Conservation (phyloP, 1,139 yeast species). For the Blastobotrys arbuscula region DNA sequence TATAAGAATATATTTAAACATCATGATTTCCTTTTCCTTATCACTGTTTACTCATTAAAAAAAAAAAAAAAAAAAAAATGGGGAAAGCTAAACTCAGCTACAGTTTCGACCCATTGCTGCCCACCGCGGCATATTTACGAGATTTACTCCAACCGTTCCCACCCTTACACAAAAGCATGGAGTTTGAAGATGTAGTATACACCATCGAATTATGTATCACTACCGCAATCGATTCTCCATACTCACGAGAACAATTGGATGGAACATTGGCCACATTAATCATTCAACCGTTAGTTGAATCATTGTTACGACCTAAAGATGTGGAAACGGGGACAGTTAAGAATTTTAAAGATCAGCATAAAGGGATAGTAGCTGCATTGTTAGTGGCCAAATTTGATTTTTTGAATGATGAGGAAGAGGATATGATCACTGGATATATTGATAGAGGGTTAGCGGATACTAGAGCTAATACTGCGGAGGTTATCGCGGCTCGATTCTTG, state of each 20-base stretch:
- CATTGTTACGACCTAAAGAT: slow-evolving; percentile 16
- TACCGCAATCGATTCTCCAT: slow-evolving; percentile 25
- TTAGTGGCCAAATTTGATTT: slow-evolving; percentile 29
- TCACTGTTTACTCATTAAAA: no score
- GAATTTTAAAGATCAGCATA: slow-evolving; percentile 23
- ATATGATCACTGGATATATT: slow-evolving; percentile 21
- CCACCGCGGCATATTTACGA: neutral
- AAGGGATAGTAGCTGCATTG: slow-evolving; percentile 31
- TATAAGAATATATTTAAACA: no score
- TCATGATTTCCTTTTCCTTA: no score
- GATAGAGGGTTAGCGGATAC: slow-evolving; percentile 27
- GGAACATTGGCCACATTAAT: slow-evolving; percentile 21
- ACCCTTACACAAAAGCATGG: slow-evolving; percentile 14
- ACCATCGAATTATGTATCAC: slow-evolving; percentile 17
- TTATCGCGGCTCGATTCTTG: slow-evolving; percentile 28
- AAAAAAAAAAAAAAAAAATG: neutral
- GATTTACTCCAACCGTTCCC: slow-evolving; percentile 14
- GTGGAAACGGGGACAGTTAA: neutral
- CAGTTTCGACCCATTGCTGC: slow-evolving; percentile 8
- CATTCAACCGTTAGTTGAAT: slow-evolving; percentile 24
- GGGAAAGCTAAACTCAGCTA: neutral
- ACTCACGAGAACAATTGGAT: slow-evolving; percentile 26
- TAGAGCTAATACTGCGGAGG: slow-evolving; percentile 30
- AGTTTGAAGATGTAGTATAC: slow-evolving; percentile 18
- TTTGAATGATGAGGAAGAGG: slow-evolving; percentile 23